phyloP scores from a whole-genome alignment of 768 basidiomycete genomes.

The Psilocybe subaeruginosa region DNA sequence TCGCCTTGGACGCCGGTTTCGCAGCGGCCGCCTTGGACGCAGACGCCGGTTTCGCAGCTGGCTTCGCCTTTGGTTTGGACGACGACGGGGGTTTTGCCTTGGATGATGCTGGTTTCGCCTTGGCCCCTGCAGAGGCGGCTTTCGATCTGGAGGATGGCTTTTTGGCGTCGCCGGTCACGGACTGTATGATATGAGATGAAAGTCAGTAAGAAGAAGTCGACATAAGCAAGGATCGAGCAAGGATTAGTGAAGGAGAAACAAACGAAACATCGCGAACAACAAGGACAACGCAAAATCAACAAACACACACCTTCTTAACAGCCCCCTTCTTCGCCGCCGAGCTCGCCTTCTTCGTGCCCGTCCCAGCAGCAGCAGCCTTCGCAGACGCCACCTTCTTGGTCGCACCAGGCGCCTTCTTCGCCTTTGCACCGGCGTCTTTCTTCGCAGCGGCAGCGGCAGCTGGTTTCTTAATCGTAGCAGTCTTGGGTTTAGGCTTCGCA shows the following conservation, averaged over 20 bases:
- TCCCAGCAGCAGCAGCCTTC: conserved; percentile 29
- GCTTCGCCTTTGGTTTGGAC: conserved; percentile 8
- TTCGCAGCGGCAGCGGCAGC: conserved; percentile 1
- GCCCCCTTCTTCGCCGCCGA: conserved; percentile 27
- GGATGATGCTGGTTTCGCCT: conserved; percentile 20
- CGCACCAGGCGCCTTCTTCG: conserved; percentile 20
- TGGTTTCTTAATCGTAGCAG: conserved; percentile 10
- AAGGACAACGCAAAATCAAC: too few relatives aligned
- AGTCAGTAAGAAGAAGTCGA: too few relatives aligned
- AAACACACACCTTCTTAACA: conserved; percentile 24
- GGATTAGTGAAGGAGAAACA: too few relatives aligned
- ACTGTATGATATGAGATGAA: conserved; percentile 19
- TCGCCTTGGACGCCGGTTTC: neutral
- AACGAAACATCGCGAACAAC: too few relatives aligned
- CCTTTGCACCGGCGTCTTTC: conserved; percentile 1
- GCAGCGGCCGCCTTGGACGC: neutral
- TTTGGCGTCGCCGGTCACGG: conserved; percentile 42
- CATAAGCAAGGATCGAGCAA: too few relatives aligned
- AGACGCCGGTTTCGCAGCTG: neutral
- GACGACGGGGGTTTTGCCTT: conserved; percentile 26
- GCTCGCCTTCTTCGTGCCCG: conserved; percentile 17
- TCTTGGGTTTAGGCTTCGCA: conserved; percentile 21
- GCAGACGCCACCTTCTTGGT: conserved; percentile 36
- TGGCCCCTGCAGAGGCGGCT: conserved; percentile 15
- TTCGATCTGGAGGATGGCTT: conserved; percentile 36